phyloP scores from a whole-genome alignment of 139 green algal species.

The Picochlorum sp. region DNA sequence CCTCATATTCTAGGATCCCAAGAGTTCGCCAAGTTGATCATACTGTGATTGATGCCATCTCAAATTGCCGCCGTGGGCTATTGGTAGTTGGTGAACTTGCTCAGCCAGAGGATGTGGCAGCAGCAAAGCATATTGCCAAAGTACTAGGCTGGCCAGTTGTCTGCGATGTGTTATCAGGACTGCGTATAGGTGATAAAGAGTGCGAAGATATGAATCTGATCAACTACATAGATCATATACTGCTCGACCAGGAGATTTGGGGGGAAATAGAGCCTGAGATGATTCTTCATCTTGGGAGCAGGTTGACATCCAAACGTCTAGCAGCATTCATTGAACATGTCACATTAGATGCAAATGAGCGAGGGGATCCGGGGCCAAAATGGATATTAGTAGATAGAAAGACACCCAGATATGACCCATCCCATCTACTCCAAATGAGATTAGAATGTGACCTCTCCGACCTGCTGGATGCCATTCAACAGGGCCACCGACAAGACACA shows the following conservation, averaged over 20 bases:
- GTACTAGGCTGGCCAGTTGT: constrained; percentile 76
- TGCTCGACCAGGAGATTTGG: constrained; percentile 49
- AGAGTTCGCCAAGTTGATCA: not conserved
- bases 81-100: constrained; percentile 70
- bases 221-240: constrained; percentile 69
- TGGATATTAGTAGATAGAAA: constrained; percentile 43
- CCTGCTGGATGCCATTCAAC: too few species aligned
- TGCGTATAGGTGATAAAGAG: constrained; percentile 39
- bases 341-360: constrained; percentile 18
- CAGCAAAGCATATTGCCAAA: constrained; percentile 36
- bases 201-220: constrained; percentile 27
- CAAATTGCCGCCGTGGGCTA: constrained; percentile 33
- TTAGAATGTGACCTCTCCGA: too few species aligned
- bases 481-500: constrained; percentile 3
- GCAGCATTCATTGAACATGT: constrained; percentile 68
- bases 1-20: not conserved
- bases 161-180: constrained; percentile 77
- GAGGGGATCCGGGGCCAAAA: not conserved
- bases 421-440: constrained; percentile 31
- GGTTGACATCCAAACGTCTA: constrained; percentile 81
- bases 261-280: constrained; percentile 56
- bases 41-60: not conserved
- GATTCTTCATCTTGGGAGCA: constrained; percentile 71
- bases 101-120: constrained; percentile 41
- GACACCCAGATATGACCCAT: constrained; percentile 63